A percentile compares a stretch with the other conserved stretches of the same genome.
Evolutionary conservation across 2,329 filamentous ascomycete genomes (phyloP).

Genomic region (Cercospora sojina): DNA sequence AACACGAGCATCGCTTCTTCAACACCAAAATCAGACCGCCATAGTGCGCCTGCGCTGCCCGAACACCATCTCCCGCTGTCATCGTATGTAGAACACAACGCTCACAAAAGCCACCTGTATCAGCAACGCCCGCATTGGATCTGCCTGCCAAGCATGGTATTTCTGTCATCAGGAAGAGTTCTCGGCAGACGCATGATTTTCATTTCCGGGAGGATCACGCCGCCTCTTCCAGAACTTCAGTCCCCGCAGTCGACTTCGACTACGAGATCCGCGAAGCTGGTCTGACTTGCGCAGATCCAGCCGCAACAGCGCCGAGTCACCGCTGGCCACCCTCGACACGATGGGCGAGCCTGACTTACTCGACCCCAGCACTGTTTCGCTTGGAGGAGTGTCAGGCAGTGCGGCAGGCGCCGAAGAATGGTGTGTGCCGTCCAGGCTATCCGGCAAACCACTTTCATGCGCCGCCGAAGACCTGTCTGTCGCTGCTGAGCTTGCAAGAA

Average conservation of each 20-base stretch:
- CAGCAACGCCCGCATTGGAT: not conserved
- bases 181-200: constrained; percentile 13
- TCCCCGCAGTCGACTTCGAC: constrained; percentile 38
- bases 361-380: constrained; percentile 14
- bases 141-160: not conserved
- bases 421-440: constrained; percentile 27
- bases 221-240: constrained; percentile 42
- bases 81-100: not conserved
- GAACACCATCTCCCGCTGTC: not conserved
- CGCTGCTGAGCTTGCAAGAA: constrained; percentile 16
- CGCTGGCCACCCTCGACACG: constrained; percentile 30
- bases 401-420: constrained; percentile 27
- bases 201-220: constrained; percentile 25
- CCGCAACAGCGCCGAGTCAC: constrained; percentile 23
- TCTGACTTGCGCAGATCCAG: constrained; percentile 22
- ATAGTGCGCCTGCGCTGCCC: not conserved
- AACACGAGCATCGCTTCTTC: not conserved
- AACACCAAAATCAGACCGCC: not conserved
- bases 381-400: constrained; percentile 26
- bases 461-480: constrained; percentile 26
- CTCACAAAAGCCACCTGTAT: not conserved
- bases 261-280: constrained; percentile 35
- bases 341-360: constrained; percentile 28
- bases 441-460: constrained; percentile 26
- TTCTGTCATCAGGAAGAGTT: constrained; percentile 12